phyloP scores from a whole-genome alignment of 495 filamentous ascomycete genomes.

The Podospora pseudoanserina region DNA sequence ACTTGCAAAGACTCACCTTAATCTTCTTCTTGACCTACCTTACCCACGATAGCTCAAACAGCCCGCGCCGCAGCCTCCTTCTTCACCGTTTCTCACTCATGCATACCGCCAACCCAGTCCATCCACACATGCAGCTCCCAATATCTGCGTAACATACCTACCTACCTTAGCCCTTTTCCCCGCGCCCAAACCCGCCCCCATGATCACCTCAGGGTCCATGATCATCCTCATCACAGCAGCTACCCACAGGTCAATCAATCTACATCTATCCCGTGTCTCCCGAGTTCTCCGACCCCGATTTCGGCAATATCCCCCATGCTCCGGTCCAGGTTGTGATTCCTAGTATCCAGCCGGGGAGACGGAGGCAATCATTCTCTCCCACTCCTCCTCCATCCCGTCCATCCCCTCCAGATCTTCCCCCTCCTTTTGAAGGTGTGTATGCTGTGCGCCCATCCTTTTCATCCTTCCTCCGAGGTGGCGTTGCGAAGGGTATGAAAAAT shows the following conservation, averaged over 20 bases:
- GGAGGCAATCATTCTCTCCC: neutral
- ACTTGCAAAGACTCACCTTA: neutral
- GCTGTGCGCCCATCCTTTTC: neutral
- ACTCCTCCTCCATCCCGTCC: neutral
- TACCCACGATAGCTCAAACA: neutral
- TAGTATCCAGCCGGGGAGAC: neutral
- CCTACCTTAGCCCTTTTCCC: neutral
- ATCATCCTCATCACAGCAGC: neutral
- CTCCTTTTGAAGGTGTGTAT: neutral
- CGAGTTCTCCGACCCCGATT: neutral
- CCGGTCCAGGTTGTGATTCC: neutral
- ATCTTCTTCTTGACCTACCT: neutral
- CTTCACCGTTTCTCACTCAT: neutral
- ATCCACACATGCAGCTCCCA: neutral
- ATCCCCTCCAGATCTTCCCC: neutral
- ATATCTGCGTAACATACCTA: neutral
- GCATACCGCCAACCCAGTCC: neutral
- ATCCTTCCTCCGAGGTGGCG: neutral
- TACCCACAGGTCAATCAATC: neutral
- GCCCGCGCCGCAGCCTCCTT: neutral
- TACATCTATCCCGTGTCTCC: neutral
- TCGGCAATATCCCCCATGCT: neutral
- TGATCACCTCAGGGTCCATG: neutral
- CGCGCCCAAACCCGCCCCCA: neutral
- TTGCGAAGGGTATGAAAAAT: neutral